These are phyloP conservation scores for Boletus pseudopeckii DNA, from an alignment of 768 basidiomycete genomes.

Conservation along the genomic window DNA sequence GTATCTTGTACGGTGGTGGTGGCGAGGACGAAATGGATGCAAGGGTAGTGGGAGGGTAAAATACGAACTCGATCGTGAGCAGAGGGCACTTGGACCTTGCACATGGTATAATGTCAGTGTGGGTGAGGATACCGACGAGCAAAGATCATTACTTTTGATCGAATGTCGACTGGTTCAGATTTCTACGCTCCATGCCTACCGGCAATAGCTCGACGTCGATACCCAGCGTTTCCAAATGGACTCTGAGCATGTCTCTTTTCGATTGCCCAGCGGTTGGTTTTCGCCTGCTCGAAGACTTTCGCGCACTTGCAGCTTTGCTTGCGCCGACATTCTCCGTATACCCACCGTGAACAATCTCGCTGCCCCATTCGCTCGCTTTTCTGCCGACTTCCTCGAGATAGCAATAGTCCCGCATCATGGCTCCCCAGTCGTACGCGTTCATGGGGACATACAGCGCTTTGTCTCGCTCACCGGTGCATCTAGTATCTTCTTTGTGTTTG, in stretches of 20 bases:
- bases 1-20: slow-evolving; percentile 44
- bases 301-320: slow-evolving; percentile 15
- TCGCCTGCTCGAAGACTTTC: slow-evolving; percentile 24
- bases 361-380: slow-evolving; percentile 70
- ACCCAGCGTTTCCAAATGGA: slow-evolving; percentile 62
- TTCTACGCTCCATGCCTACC: slow-evolving; percentile 76
- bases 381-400: slow-evolving; percentile 83
- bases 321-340: slow-evolving; percentile 33
- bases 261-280: slow-evolving; percentile 33
- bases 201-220: slow-evolving; percentile 78
- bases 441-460: slow-evolving; percentile 73
- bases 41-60: slow-evolving; percentile 54
- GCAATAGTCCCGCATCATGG: slow-evolving; percentile 86
- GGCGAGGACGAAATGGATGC: slow-evolving; percentile 35
- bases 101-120: slow-evolving; percentile 12
- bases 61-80: slow-evolving; percentile 70
- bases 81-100: slow-evolving; percentile 62
- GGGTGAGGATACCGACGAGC: slow-evolving; percentile 7
- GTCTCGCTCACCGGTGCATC: slow-evolving; percentile 72
- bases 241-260: slow-evolving; percentile 66
- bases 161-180: slow-evolving; percentile 78
- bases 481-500: slow-evolving; percentile 58
- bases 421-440: slow-evolving; percentile 81
- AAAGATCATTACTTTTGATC: slow-evolving; percentile 63
- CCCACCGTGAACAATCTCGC: slow-evolving; percentile 63